These are phyloP conservation scores for Aspergillus brunneoviolaceus DNA, from an alignment of 2,329 filamentous ascomycete species.

Conservation along the genomic window DNA sequence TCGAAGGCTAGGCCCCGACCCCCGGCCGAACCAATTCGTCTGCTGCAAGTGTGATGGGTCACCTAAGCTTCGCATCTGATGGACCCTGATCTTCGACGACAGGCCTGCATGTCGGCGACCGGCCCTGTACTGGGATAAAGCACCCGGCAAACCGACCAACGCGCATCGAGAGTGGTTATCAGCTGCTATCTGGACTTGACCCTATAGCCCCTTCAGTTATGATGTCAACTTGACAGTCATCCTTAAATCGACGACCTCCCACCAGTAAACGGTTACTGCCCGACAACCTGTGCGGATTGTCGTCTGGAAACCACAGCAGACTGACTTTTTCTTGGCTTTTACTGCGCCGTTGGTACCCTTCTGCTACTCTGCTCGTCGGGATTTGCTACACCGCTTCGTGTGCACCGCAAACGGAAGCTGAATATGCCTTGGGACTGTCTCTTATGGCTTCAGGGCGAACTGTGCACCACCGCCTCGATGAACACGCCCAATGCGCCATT, in stretches of 20 bases:
- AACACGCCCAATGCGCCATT: background rate
- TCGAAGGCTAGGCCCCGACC: too few relatives aligned
- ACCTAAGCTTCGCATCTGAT: background rate
- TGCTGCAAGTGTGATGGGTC: background rate
- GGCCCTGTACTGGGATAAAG: background rate
- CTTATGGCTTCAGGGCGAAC: background rate
- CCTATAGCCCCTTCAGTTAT: background rate
- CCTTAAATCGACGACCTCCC: background rate
- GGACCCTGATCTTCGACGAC: background rate
- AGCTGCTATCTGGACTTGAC: background rate
- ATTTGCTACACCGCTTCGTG: background rate
- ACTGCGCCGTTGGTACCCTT: background rate
- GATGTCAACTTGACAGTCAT: background rate
- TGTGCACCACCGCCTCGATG: background rate
- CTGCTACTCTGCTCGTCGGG: background rate
- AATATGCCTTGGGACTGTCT: background rate
- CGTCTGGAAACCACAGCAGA: background rate
- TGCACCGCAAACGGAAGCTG: background rate
- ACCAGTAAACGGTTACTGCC: background rate
- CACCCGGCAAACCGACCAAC: background rate
- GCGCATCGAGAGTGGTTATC: background rate
- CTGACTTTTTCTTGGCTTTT: background rate
- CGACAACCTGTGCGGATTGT: background rate
- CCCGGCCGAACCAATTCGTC: too few relatives aligned
- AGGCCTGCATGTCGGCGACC: background rate